Base-by-base conservation (phyloP, 345 rosid genomes). In the Gossypium stocksii region DNA sequence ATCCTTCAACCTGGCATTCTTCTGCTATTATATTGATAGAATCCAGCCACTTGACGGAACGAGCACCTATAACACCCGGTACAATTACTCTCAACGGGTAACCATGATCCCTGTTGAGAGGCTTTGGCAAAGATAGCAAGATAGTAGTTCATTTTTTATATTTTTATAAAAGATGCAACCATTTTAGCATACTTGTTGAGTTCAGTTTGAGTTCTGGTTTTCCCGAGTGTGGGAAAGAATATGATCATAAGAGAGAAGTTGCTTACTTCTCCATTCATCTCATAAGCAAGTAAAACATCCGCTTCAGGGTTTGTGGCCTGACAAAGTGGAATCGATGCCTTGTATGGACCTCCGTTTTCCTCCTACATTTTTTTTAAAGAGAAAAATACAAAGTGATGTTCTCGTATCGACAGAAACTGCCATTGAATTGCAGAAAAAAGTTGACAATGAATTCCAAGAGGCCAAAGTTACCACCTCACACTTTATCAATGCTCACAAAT, bases 21-120 rank as follows among this genome's bases (percentile, higher is more conserved):
- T 93, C 87, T 48, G 95, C 94, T 83, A 89, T 83, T 66, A 94
- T 69, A 73, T 86, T 85, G 80, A 94, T 92, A 74, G 90, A 82
- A 76, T 92, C 98, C 83, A 94, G 81, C 98, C 98, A 94, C 82
- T 94, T 94, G 79, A 94, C 98, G 1, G 99, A 95, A 80, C 98
- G 97, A 51, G 98, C 98, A 76, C 94, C 99, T 66, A 95, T 95
- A 68, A 91, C 90, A 85, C 99, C 99, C 1, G 99, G 99, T 71
- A 93, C 99, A 78, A 95, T 74, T 81, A 82, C 93, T 76, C 99
- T 83, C 67, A 95, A 66, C 14, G 99, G 99, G 72, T 83, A 93
- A 10, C 98, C 99, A 38, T 95, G 99, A 83, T 95, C 99, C 84
- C 97, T 84, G 86, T 88, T 93, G 74, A 95, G 87, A 79, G 90